Evolutionary conservation across 352 stramenopile genomes (phyloP).

Genomic region (Globisporangium yorkense): DNA sequence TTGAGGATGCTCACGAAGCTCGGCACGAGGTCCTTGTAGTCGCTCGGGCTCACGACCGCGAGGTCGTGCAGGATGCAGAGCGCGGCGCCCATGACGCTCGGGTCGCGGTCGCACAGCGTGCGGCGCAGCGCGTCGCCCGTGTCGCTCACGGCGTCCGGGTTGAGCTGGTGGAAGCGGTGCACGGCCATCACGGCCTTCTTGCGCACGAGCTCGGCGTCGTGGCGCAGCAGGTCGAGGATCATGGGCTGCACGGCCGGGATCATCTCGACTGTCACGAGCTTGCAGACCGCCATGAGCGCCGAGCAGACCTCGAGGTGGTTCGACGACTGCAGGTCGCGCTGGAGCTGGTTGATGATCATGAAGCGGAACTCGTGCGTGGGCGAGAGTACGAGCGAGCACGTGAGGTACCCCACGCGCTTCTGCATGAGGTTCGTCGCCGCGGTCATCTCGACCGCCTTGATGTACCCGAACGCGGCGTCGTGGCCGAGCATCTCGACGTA

Average conservation of each 20-base stretch:
- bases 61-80: conserved; percentile 93
- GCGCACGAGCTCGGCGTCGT: conserved; percentile 96
- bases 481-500: conserved; percentile 99
- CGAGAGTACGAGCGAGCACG: conserved; percentile 92
- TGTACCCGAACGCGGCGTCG: conserved; percentile 99
- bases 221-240: conserved; percentile 94
- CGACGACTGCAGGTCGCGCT: conserved; percentile 89
- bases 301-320: conserved; percentile 94
- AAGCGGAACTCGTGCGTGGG: conserved; percentile 99
- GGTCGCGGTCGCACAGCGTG: conserved; percentile 98
- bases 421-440: conserved; percentile 97
- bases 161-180: conserved; percentile 98
- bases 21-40: conserved; percentile 99
- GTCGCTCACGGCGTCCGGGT: conserved; percentile 88
- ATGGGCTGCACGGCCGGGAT: conserved; percentile 94
- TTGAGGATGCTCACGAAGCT: conserved; percentile 99
- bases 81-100: conserved; percentile 97
- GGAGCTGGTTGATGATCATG: conserved; percentile 99
- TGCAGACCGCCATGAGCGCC: conserved; percentile 93
- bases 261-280: conserved; percentile 98
- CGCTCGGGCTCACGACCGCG: conserved; percentile 80
- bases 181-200: conserved; percentile 99
- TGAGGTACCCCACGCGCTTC: conserved; percentile 98
- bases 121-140: conserved; percentile 91
- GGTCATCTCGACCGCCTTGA: conserved; percentile 97